Evolutionary conservation across 2,329 filamentous ascomycete species (phyloP), one percentile per base, ranked within the genome.

Genomic region (Paecilomyces dactylethromorphus): DNA sequence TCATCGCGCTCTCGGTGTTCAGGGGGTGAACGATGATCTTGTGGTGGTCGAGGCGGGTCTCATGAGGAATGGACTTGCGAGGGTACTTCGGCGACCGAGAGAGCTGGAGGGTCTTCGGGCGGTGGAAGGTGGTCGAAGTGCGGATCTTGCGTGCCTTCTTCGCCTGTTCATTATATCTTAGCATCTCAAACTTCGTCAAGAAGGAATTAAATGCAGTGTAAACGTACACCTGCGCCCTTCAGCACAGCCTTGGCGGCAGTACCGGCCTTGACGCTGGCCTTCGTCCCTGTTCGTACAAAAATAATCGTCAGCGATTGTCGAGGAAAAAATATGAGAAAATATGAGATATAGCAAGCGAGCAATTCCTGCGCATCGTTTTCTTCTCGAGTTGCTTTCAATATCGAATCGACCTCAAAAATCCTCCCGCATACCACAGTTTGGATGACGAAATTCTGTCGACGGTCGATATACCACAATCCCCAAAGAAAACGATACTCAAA

Each of bases 1-100:
- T 99, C 93, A 99, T 97, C 75, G 95, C 94, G 76, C 89, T 94
- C 89, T 99, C 94, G 63, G 94, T 99, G 89, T 99, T 99, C 77
- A 99, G 87, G 69, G 94, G 94, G 87, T 97, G 91, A 76, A 97
- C 84, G 79, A 99, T 89, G 79, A 97, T 85, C 88, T 96, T 97
- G 87, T 92, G 90, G 83, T 93, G 90, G 82, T 99, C 94, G 74
- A 99, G 90, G 72, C 92, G 90, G 71, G 92, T 89, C 77, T 86
- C 85, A 79, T 93, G 89, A 73, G 90, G 88, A 78, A 99, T 87
- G 69, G 91, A 92, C 86, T 94, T 96, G 84, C 93, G 92, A 69
- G 91, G 92, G 86, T 96, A 97, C 84, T 96, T 96, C 79, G 93
- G 92, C 55, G 88, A 80, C 76, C 94, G 91, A 72, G 91, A 90